Base-by-base conservation (phyloP, 2,329 filamentous ascomycete species). In the Elsinoe ampelina region DNA sequence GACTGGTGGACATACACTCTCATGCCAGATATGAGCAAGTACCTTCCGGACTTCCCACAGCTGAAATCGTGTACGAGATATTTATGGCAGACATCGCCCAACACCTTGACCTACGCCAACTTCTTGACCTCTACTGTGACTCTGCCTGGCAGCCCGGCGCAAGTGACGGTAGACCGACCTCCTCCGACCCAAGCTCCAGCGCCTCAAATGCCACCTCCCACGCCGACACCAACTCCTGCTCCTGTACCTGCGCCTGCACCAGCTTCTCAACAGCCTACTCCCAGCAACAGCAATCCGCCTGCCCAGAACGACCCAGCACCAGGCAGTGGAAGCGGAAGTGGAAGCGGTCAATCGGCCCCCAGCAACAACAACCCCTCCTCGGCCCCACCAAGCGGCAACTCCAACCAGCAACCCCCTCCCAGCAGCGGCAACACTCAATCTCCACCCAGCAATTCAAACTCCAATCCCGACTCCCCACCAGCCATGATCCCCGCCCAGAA, bases 21-120 rank as follows among this genome's bases (percentile, higher is more conserved):
- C 34, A 52, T 52, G 48, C 48, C 48, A 22, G 48, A 52, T 19
- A 32, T 52, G 32, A 52, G 32, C 48, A 52, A 52, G 17, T 26
- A 35, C 5, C 19, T 38, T 10, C 48, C 48, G 8, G 34, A 52
- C 19, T 26, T 52, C n/a, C 7, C 48, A 2, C 26, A 52, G 26
- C 32, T 52, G 30, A 52, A 36, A 17, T 38, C 48, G 6, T 52
- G 48, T 26, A 36, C 32, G 19, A 34, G 32, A 5, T 22, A 35
- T 19, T 17, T 52, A 17, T 52, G 32, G 32, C 17, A 38, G 34
- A 52, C 48, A 8, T 26, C 32, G 8, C 48, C 48, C 1, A 52
- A 39, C 19, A 52, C 48, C 10, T 26, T 52, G 34, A 52, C 48
- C 11, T 39, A 52, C 20, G 48, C 48, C 13, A 38, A 38, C 32